Base-by-base conservation (phyloP, 305 asterid genomes). In the Fraxinus platypoda region DNA sequence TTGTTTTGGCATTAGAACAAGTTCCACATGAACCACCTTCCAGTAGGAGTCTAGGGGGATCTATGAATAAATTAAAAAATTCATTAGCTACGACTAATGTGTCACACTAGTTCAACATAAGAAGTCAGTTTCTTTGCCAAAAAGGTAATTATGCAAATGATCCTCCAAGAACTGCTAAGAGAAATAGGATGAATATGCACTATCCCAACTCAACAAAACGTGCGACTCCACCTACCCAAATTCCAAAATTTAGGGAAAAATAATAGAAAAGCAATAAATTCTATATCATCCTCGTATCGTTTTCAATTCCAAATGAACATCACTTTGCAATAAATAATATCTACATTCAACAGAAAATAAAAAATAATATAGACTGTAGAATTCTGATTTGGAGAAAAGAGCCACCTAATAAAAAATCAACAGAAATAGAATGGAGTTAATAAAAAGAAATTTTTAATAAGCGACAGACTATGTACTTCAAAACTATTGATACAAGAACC, bases 11-110 rank as follows among this genome's bases (percentile, higher is more conserved):
- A 31, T 52, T 57, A 33, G 81, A 21, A 66, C 8, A 74, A 30
- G 21, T 74, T 80, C 68, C 79, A 41, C 59, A 1, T 26, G 84
- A 80, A 73, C 62, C 25, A 17, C 73, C 77, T 76, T 46, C 26
- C n/a, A 52, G 26, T 21, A 83, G 49, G 46, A 49, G 52, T 25
- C 7, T 33, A 12, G 77, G 74, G 31, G 80, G 37, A 83, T 73
- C 86, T 83, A 82, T 52, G 64, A 37, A 41, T 4, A 35, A 17
- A 21, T 77, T 25, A 25, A 62, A 82, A 52, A 25, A 49, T 1
- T 72, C 37, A 76, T 81, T 68, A 76, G 15, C 78, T 23, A 66
- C 73, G 19, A 66, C n/a, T 62, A 12, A 28, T 33, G 71, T 46
- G 64, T 23, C 37, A 71, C 59, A 25, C 82, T 37, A 52, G n/a